Evolutionary conservation across 352 stramenopile species (phyloP).

Genomic region (Phytophthora foliorum): DNA sequence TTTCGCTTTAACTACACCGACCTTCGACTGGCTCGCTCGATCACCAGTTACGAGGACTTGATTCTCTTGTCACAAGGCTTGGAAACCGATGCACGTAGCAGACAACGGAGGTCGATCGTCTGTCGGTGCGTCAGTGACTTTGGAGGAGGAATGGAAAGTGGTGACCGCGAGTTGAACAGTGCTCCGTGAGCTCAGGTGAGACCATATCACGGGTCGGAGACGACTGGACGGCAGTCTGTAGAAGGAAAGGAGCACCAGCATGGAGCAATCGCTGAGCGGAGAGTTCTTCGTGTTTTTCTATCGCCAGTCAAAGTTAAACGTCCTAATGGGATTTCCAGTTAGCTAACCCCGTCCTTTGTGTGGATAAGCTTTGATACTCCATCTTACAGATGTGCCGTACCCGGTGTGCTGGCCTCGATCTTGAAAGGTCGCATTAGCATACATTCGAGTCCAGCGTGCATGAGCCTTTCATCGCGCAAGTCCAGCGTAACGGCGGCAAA

Average conservation of each 20-base stretch:
- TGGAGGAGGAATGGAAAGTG: constrained; percentile 20
- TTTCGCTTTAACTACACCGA: constrained; percentile 25
- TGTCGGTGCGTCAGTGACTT: constrained; percentile 1
- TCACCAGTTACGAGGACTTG: constrained; percentile 29
- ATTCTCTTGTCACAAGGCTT: constrained; percentile 20
- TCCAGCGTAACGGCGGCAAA: constrained; percentile 26
- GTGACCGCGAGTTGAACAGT: constrained; percentile 34
- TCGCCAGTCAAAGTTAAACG: constrained; percentile 8
- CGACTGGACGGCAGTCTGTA: constrained; percentile 28
- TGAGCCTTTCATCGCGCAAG: constrained; percentile 31
- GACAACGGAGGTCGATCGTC: constrained; percentile 8
- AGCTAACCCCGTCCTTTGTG: constrained; percentile 18
- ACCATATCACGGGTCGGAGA: constrained; percentile 29
- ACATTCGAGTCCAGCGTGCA: constrained; percentile 19
- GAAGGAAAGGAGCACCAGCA: constrained; percentile 16
- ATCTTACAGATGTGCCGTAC: neutral
- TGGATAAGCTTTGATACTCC: constrained; percentile 10
- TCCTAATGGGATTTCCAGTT: constrained; percentile 1
- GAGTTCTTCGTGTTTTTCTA: constrained; percentile 26
- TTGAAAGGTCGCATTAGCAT: constrained; percentile 43
- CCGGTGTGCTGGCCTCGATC: too few relatives aligned
- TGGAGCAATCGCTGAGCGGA: neutral
- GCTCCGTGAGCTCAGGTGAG: constrained; percentile 22
- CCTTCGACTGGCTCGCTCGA: constrained; percentile 24
- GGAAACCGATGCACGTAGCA: constrained; percentile 15